These are phyloP conservation scores for Trichothecium roseum DNA, from an alignment of 2,329 filamentous ascomycete genomes.

Conservation along the genomic window DNA sequence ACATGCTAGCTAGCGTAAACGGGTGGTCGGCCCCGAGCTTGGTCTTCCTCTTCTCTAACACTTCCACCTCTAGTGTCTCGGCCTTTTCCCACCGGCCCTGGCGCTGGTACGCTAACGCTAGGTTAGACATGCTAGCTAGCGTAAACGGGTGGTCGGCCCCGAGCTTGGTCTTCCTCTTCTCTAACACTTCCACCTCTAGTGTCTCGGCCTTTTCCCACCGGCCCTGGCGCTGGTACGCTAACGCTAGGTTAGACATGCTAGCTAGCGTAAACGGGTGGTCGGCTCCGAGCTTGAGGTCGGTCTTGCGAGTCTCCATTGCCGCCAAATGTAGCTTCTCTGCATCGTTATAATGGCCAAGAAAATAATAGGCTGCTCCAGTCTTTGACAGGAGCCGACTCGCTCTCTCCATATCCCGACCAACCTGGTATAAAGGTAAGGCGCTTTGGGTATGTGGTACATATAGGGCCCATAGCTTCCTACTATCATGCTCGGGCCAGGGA, in stretches of 20 bases:
- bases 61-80: conserved; percentile 3
- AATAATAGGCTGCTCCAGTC: too few relatives aligned
- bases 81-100: conserved; percentile 9
- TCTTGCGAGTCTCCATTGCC: conserved; percentile 6
- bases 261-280: conserved; percentile 6
- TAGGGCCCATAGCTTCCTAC: too few relatives aligned
- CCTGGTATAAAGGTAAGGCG: too few relatives aligned
- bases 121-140: conserved; percentile 3
- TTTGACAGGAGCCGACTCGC: too few relatives aligned
- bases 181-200: conserved; percentile 4
- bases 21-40: conserved; percentile 3
- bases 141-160: conserved; percentile 6
- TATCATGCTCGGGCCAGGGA: too few relatives aligned
- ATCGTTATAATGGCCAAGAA: conserved; percentile 1
- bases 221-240: conserved; percentile 3
- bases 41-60: not conserved
- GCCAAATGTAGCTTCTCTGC: conserved; percentile 2
- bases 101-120: conserved; percentile 1
- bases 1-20: conserved; percentile 4
- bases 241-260: conserved; percentile 8
- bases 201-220: conserved; percentile 9
- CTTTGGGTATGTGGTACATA: too few relatives aligned
- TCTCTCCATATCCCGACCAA: too few relatives aligned
- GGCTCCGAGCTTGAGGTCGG: conserved; percentile 4
- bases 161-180: conserved; percentile 4